phyloP scores from a whole-genome alignment of 2,329 filamentous ascomycete species.

The Emergomyces africanus region DNA sequence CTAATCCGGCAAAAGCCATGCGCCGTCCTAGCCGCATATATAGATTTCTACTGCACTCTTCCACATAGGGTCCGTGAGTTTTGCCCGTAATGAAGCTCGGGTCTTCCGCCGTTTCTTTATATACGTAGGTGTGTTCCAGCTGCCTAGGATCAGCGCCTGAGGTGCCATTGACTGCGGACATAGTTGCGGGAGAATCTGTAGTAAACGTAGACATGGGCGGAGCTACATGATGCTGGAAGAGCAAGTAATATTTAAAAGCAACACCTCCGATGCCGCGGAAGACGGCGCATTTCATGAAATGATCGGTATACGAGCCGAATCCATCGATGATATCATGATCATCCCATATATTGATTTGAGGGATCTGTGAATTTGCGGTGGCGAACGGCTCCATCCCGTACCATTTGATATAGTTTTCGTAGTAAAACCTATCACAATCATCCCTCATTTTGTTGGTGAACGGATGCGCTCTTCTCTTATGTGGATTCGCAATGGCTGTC shows the following conservation, averaged over 20 bases:
- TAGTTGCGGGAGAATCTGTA: slow-evolving; percentile 52
- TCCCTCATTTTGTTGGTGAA: slow-evolving; percentile 53
- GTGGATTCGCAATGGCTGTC: slow-evolving; percentile 48
- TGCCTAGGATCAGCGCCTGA: slow-evolving; percentile 55
- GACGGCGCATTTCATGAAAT: slow-evolving; percentile 53
- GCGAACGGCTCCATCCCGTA: slow-evolving; percentile 57
- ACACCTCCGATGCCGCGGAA: slow-evolving; percentile 53
- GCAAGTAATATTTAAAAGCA: slow-evolving; percentile 48
- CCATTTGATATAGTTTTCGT: slow-evolving; percentile 49
- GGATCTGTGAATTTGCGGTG: slow-evolving; percentile 47
- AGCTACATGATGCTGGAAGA: slow-evolving; percentile 65
- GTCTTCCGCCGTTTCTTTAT: slow-evolving; percentile 45
- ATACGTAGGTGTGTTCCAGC: slow-evolving; percentile 60
- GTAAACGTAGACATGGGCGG: slow-evolving; percentile 80
- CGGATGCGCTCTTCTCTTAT: slow-evolving; percentile 45
- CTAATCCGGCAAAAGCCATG: slow-evolving; percentile 49
- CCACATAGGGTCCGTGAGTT: slow-evolving; percentile 56
- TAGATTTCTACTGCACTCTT: slow-evolving; percentile 47
- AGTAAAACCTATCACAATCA: slow-evolving; percentile 50
- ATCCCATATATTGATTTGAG: slow-evolving; percentile 55
- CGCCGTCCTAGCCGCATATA: slow-evolving; percentile 53
- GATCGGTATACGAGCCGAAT: slow-evolving; percentile 53
- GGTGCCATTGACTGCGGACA: slow-evolving; percentile 35
- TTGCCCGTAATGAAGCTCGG: slow-evolving; percentile 65
- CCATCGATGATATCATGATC: slow-evolving; percentile 55